Evolutionary conservation across 768 basidiomycete genomes (phyloP), one percentile per base, ranked within the genome.

Genomic region (Multifurca ochricompacta): DNA sequence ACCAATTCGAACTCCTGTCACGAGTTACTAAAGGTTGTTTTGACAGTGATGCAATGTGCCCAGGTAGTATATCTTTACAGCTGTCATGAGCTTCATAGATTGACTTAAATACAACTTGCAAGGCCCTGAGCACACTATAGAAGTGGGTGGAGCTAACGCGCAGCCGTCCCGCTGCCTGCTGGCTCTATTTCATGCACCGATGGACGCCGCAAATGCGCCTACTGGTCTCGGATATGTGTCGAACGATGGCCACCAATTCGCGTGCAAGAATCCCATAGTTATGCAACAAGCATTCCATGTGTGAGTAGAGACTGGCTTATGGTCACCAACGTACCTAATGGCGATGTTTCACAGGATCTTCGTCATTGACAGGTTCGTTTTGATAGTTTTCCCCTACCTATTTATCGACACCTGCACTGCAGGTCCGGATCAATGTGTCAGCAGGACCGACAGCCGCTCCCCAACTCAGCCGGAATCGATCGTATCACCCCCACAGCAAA

Each of bases 261-360:
- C 62, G 1, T 83, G 81, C 65, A 70, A 70, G 48, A 80, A 83
- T 59, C 81, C 81, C 2, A 71, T 70, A 0, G 68, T 76, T 2
- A 67, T 77, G 66, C 76, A 74, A 18, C 80, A 77, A 59, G 73
- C 81, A 0, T 81, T 76, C 68, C 82, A 83, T 63, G 78, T 83
- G 79, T 81, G 62, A 56, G 80, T 73, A 1, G 1, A 1, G 1
- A 18, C 21, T 27, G 30, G 30, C 14, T 18, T 6, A 1, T 11
- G 28, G 14, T 1, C 6, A 7, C 9, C n/a, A 11, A 30, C 14
- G 2, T 7, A 14, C 37, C 25, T 9, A 34, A 28, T n/a, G 3
- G 3, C 7, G 19, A 16, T 13, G 5, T 25, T 25, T 13, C n/a
- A 10, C 11, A 55, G 77, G 2, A 75, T 79, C 9, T 81, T 81